These are phyloP conservation scores for Hysterium pulicare DNA, from an alignment of 2,329 filamentous ascomycete genomes.

Conservation along the genomic window DNA sequence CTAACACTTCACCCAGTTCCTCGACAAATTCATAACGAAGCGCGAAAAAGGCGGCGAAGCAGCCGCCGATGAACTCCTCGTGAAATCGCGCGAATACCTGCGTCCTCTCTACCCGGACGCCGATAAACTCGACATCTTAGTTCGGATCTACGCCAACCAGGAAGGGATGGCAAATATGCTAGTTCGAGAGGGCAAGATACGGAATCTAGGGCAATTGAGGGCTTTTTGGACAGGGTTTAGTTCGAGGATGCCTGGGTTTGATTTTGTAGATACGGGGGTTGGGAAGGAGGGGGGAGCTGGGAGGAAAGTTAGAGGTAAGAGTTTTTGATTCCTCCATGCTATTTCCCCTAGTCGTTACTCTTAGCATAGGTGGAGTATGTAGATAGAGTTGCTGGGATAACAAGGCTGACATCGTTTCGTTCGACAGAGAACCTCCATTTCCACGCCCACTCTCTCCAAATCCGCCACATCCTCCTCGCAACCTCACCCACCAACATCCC, in stretches of 20 bases:
- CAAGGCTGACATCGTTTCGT: too few species aligned
- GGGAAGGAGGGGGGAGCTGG: conserved; percentile 33
- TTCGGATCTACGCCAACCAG: conserved; percentile 34
- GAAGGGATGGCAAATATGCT: conserved; percentile 37
- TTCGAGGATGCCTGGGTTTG: conserved; percentile 34
- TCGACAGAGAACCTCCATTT: conserved; percentile 36
- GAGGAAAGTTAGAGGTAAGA: conserved; percentile 32
- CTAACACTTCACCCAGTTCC: conserved; percentile 21
- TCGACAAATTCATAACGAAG: conserved; percentile 35
- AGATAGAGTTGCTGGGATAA: too few species aligned
- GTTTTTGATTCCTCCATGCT: not conserved
- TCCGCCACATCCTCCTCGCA: conserved; percentile 34
- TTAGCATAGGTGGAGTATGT: too few species aligned
- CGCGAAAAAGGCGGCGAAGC: conserved; percentile 34
- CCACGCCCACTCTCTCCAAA: conserved; percentile 31
- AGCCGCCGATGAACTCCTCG: conserved; percentile 33
- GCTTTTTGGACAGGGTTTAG: conserved; percentile 36
- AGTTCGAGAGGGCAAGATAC: conserved; percentile 32
- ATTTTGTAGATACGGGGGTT: conserved; percentile 35
- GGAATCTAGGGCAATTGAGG: conserved; percentile 33
- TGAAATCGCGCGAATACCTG: conserved; percentile 33
- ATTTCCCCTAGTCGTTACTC: not conserved
- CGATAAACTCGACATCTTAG: conserved; percentile 32
- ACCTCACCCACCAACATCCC: conserved; percentile 30
- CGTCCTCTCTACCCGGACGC: conserved; percentile 33